Base-by-base conservation (phyloP, 495 filamentous ascomycete species). In the Annulohypoxylon moriforme region DNA sequence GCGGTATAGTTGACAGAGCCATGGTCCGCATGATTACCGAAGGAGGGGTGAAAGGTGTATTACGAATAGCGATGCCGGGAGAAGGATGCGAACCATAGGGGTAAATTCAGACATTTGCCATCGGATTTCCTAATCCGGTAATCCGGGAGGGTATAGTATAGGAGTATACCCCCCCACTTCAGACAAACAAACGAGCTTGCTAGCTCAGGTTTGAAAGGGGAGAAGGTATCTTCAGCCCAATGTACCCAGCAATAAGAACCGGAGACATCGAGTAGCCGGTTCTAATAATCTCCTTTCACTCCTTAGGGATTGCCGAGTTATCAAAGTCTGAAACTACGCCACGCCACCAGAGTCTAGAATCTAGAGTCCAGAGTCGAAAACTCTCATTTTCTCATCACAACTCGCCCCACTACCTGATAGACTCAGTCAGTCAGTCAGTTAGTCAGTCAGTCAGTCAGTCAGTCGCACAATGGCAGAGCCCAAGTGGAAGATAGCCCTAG, bases 401-500 rank as follows among this genome's bases (percentile, higher is more conserved):
- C n/a, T 13, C 10, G n/a, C 16, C 33, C 53, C 31, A 20, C 16
- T 36, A 24, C 29, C 20, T 38, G 9, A 34, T n/a, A 53, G 11
- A 44, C 16, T 18, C 40, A 20, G 40, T 44, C 40, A 44, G 4
- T 44, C 40, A 44, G n/a, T 44, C n/a, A 44, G n/a, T 44, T n/a
- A 44, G 6, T 20, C n/a, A 44, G 40, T 20, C 16, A 44, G n/a
- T 44, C n/a, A 44, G n/a, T 44, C 40, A 44, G 6, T 20, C n/a
- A 44, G 40, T 20, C 16, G 20, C 25, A 71, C 69, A 11, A 83
- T 80, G 78, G 78, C 76, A 46, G 72, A 77, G 62, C 80, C 79
- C 58, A 78, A 78, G 67, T 85, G 83, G 83, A 82, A 73, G 62
- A 84, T 85, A 31, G 83, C 80, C 31, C 71, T 85, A 60, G 83